These are phyloP conservation scores for Fragaria vesca DNA, from an alignment of 306 rosid species.

Conservation along the genomic window DNA sequence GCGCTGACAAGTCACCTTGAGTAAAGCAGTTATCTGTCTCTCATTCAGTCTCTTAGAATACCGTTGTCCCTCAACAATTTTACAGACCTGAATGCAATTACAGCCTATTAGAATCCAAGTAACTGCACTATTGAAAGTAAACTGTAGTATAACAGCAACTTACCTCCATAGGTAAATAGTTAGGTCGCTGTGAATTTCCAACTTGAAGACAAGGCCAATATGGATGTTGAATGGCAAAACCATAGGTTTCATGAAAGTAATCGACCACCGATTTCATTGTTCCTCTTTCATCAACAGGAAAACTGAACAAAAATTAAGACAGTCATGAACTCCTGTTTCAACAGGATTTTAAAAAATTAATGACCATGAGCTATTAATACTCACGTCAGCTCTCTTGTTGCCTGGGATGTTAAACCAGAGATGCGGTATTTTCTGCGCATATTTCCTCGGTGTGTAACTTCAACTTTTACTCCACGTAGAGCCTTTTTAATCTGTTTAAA, in stretches of 20 bases:
- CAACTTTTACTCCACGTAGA: conserved; percentile 90
- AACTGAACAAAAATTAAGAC: conserved; percentile 38
- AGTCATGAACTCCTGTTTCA: background rate
- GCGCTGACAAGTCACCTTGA: conserved; percentile 92
- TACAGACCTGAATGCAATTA: conserved; percentile 66
- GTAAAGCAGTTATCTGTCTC: conserved; percentile 81
- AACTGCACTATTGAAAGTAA: background rate
- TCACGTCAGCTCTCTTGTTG: conserved; percentile 90
- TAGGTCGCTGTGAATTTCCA: conserved; percentile 85
- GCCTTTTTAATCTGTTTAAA: conserved; percentile 80
- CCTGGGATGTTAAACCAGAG: conserved; percentile 87
- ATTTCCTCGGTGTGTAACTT: conserved; percentile 92
- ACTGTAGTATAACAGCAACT: background rate
- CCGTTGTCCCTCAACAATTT: conserved; percentile 94
- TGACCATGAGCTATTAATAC: conserved; percentile 11
- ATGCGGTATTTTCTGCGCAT: conserved; percentile 95
- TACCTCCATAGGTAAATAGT: conserved; percentile 98
- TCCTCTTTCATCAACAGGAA: conserved; percentile 93
- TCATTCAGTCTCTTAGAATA: conserved; percentile 85
- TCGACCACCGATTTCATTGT: conserved; percentile 93
- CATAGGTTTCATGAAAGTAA: conserved; percentile 86
- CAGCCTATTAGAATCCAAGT: conserved; percentile 19
- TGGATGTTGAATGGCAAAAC: conserved; percentile 74
- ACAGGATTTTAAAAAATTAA: background rate
- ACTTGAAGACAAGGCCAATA: conserved; percentile 99